Evolutionary conservation across 805 yeast species (phyloP).

Genomic region (Myxozyma neotropica): DNA sequence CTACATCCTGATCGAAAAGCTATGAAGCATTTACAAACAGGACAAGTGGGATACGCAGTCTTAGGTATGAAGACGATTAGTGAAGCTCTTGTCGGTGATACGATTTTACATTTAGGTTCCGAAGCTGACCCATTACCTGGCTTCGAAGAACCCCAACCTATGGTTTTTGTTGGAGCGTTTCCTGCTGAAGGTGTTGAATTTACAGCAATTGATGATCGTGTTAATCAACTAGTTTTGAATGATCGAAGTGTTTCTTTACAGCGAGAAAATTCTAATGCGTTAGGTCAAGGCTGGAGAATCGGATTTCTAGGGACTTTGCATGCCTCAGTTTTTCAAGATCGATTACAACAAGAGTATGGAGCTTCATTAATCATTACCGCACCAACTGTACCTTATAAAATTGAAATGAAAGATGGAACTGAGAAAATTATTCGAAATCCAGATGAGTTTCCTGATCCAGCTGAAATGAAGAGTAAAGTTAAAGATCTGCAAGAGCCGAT

Average conservation of each 20-base stretch:
- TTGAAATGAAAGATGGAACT: slow-evolving; percentile 65
- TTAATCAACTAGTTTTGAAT: slow-evolving; percentile 83
- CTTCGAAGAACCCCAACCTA: slow-evolving; percentile 94
- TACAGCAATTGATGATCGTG: slow-evolving; percentile 83
- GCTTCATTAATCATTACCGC: slow-evolving; percentile 89
- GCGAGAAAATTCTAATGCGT: slow-evolving; percentile 87
- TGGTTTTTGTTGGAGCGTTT: slow-evolving; percentile 96
- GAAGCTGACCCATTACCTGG: slow-evolving; percentile 83
- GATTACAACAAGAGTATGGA: slow-evolving; percentile 92
- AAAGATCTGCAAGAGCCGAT: slow-evolving; percentile 72
- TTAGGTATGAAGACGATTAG: slow-evolving; percentile 89
- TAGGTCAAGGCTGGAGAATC: slow-evolving; percentile 97
- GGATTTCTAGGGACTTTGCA: slow-evolving; percentile 94
- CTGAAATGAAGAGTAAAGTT: slow-evolving; percentile 48
- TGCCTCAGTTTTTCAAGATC: slow-evolving; percentile 90
- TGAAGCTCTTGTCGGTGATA: slow-evolving; percentile 91
- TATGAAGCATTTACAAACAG: slow-evolving; percentile 68
- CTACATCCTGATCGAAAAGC: slow-evolving; percentile 88
- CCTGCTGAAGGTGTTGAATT: slow-evolving; percentile 95
- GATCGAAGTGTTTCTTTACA: slow-evolving; percentile 89
- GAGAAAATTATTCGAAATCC: slow-evolving; percentile 80
- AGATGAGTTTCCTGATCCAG: slow-evolving; percentile 80
- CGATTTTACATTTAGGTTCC: slow-evolving; percentile 59
- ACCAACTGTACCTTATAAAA: slow-evolving; percentile 91
- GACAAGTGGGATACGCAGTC: slow-evolving; percentile 93